Evolutionary conservation across 2,329 filamentous ascomycete species (phyloP).

Genomic region (Hypomyces perniciosus): DNA sequence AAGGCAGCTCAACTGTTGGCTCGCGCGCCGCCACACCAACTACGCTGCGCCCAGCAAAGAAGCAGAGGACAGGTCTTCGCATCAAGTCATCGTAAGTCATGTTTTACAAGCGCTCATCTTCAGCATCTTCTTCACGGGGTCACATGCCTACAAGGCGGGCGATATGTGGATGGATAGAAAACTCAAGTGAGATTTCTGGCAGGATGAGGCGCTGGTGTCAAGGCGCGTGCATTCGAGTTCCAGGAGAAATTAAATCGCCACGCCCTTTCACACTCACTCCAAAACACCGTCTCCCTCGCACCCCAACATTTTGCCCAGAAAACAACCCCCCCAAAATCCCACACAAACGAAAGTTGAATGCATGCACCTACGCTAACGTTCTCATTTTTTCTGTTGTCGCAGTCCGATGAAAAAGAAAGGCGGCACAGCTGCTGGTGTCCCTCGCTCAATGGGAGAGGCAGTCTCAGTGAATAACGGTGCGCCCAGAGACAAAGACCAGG

Average conservation of each 20-base stretch:
- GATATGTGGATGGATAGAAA: background rate
- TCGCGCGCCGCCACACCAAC: constrained; percentile 58
- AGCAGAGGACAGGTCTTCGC: constrained; percentile 54
- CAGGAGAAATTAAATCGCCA: background rate
- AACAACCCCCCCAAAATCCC: too few species aligned
- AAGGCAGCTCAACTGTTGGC: constrained; percentile 40
- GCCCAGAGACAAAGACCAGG: constrained; percentile 45
- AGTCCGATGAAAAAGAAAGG: constrained; percentile 70
- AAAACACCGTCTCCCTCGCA: too few species aligned
- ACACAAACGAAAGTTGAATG: background rate
- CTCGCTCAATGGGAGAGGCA: constrained; percentile 58
- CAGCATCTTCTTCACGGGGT: background rate
- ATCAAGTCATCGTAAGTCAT: constrained; percentile 64
- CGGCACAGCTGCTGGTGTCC: constrained; percentile 62
- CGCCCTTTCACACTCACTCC: too few species aligned
- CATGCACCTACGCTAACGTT: background rate
- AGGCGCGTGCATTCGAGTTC: background rate
- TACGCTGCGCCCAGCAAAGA: constrained; percentile 51
- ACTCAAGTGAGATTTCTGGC: background rate
- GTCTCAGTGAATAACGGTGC: constrained; percentile 51
- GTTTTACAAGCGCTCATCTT: constrained; percentile 4
- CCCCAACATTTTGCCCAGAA: background rate
- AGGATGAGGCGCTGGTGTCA: background rate
- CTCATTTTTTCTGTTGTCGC: constrained; percentile 10
- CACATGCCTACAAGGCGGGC: background rate